Percentiles rank a stretch among this genome's conserved stretches.
Conservation (phyloP, 805 yeast genomes). For the Clavispora santaluciae region DNA sequence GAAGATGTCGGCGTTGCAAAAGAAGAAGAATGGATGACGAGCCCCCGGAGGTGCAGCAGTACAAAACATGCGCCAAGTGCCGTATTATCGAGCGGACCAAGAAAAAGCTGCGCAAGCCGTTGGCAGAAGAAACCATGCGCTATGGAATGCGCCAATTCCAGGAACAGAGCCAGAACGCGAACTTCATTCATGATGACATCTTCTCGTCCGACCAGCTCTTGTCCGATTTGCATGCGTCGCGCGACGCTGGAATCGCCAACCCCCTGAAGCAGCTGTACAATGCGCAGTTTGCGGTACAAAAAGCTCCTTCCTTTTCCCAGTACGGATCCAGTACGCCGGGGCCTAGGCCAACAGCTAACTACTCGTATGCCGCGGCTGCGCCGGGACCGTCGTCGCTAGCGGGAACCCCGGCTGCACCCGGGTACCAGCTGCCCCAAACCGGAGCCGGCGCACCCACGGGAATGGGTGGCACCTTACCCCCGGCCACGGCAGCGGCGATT, state of each 20-base stretch:
- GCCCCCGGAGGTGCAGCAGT: conserved; percentile 51
- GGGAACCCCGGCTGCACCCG: conserved; percentile 2
- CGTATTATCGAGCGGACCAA: conserved; percentile 48
- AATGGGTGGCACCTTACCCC: conserved; percentile 1
- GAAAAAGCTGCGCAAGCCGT: conserved; percentile 41
- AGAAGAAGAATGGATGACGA: conserved; percentile 52
- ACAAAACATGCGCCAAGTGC: conserved; percentile 56
- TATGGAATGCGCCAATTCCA: conserved; percentile 43
- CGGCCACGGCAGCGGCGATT: conserved; percentile 14
- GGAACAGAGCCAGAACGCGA: conserved; percentile 31
- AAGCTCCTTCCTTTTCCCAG: conserved; percentile 6
- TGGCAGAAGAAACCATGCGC: conserved; percentile 43
- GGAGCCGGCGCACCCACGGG: neutral
- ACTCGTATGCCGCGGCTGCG: conserved; percentile 7
- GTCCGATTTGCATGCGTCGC: conserved; percentile 10
- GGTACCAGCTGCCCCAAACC: conserved; percentile 7
- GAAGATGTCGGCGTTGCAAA: conserved; percentile 54
- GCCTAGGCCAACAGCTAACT: conserved; percentile 2
- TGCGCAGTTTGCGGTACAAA: conserved; percentile 11
- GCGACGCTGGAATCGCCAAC: conserved; percentile 8
- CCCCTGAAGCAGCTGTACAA: conserved; percentile 13
- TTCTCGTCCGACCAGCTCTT: conserved; percentile 20
- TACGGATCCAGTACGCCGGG: neutral
- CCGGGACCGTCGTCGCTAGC: conserved; percentile 2
- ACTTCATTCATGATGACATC: conserved; percentile 30